These are phyloP conservation scores for Nitzschia sp. DNA, from an alignment of 108 stramenopile species.

Conservation along the genomic window DNA sequence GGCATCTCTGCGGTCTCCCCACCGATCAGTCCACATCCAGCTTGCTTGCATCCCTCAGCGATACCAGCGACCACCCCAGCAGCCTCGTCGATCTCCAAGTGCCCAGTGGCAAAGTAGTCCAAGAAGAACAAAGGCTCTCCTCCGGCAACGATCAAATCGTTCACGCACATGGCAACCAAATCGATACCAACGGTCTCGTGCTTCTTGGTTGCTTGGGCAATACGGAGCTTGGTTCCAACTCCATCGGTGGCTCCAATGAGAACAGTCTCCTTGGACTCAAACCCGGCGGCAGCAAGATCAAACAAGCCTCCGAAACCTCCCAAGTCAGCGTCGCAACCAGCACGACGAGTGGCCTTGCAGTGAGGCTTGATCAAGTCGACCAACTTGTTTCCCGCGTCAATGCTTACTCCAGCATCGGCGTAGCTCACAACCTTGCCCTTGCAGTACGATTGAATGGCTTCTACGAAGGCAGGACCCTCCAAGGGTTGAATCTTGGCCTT, in stretches of 20 bases:
- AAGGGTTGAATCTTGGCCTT: constrained; percentile 95
- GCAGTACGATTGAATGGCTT: constrained; percentile 81
- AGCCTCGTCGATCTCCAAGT: constrained; percentile 86
- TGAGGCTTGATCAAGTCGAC: constrained; percentile 95
- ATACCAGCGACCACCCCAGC: constrained; percentile 93
- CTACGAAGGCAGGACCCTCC: constrained; percentile 95
- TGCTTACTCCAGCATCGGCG: constrained; percentile 95
- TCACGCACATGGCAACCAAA: constrained; percentile 98
- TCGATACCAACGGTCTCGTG: constrained; percentile 91
- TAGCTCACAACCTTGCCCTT: constrained; percentile 83
- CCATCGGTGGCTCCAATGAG: constrained; percentile 97
- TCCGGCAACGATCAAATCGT: constrained; percentile 95
- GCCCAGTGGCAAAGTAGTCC: constrained; percentile 97
- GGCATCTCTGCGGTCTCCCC: constrained; percentile 99
- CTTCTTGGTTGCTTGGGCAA: constrained; percentile 81
- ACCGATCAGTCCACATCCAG: constrained; percentile 94
- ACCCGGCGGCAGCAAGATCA: constrained; percentile 94
- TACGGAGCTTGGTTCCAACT: constrained; percentile 96
- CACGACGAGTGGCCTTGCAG: constrained; percentile 87
- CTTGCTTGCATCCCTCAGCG: constrained; percentile 93
- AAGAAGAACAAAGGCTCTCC: constrained; percentile 98
- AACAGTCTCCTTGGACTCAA: constrained; percentile 82
- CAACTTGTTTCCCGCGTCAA: constrained; percentile 94
- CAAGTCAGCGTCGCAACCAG: constrained; percentile 94
- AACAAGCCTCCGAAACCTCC: constrained; percentile 97